Evolutionary conservation across 2,329 filamentous ascomycete species (phyloP).

Genomic region (Claviceps lovelessii): DNA sequence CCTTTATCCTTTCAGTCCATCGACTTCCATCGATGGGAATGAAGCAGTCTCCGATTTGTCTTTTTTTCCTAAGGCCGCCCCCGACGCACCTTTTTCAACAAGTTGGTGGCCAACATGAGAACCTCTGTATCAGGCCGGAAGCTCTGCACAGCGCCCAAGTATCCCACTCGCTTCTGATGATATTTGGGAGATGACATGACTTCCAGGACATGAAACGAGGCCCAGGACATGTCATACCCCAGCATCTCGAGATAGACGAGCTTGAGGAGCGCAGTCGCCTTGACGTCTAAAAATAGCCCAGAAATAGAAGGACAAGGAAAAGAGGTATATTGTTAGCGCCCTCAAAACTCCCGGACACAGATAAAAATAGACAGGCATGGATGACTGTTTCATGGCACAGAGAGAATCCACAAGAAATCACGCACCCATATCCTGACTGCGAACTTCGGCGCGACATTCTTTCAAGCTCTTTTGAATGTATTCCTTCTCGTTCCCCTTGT

Average conservation of each 20-base stretch:
- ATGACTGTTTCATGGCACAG: neutral
- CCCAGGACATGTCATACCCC: conserved; percentile 98
- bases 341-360: neutral
- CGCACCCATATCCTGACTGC: conserved; percentile 80
- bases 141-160: conserved; percentile 88
- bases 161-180: conserved; percentile 87
- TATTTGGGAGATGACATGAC: conserved; percentile 97
- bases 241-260: conserved; percentile 98
- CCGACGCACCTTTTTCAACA: conserved; percentile 67
- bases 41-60: no score
- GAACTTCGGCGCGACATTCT: conserved; percentile 90
- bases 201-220: conserved; percentile 93
- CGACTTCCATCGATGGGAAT: no score
- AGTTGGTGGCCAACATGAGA: conserved; percentile 90
- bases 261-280: conserved; percentile 90
- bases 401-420: conserved; percentile 6
- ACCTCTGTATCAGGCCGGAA: conserved; percentile 94
- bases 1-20: neutral
- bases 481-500: conserved; percentile 88
- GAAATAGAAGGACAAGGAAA: neutral
- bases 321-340: neutral
- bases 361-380: neutral
- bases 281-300: conserved; percentile 50
- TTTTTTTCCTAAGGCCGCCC: no score
- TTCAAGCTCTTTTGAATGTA: conserved; percentile 88